phyloP scores from a whole-genome alignment of 2,329 filamentous ascomycete genomes.

The Verruconis gallopava region DNA sequence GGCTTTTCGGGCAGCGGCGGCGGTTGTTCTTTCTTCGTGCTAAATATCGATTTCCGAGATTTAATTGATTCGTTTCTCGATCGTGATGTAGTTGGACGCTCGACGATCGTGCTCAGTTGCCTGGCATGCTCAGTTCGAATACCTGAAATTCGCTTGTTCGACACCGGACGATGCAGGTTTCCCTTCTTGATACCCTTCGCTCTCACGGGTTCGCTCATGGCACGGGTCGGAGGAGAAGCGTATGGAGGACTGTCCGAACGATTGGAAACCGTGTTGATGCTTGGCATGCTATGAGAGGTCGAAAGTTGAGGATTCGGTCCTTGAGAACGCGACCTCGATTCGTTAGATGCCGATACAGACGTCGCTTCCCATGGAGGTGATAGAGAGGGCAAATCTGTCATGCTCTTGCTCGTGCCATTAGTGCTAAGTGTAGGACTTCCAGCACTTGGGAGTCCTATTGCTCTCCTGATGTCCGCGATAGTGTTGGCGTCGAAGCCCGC shows the following conservation, averaged over 20 bases:
- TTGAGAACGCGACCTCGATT: background rate
- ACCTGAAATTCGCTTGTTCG: slow-evolving; percentile 3
- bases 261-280: background rate
- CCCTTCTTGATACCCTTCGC: background rate
- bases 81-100: slow-evolving; percentile 6
- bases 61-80: slow-evolving; percentile 3
- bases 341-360: background rate
- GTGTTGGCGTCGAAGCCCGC: slow-evolving; percentile 4
- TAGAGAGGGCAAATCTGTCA: background rate
- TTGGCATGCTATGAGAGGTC: background rate
- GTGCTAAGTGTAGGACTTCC: background rate
- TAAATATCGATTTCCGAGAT: slow-evolving; percentile 7
- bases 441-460: background rate
- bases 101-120: slow-evolving; percentile 7
- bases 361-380: background rate
- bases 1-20: slow-evolving; percentile 3
- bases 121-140: background rate
- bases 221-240: background rate
- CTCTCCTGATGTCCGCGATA: background rate
- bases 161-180: background rate
- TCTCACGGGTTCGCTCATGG: background rate
- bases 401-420: background rate
- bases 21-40: slow-evolving; percentile 4
- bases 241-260: no score
- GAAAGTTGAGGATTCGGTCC: background rate